Evolutionary conservation across 192 early-diverging fungal genomes (phyloP), one percentile per base, ranked within the genome.

Genomic region (Gamsiella multidivaricata): DNA sequence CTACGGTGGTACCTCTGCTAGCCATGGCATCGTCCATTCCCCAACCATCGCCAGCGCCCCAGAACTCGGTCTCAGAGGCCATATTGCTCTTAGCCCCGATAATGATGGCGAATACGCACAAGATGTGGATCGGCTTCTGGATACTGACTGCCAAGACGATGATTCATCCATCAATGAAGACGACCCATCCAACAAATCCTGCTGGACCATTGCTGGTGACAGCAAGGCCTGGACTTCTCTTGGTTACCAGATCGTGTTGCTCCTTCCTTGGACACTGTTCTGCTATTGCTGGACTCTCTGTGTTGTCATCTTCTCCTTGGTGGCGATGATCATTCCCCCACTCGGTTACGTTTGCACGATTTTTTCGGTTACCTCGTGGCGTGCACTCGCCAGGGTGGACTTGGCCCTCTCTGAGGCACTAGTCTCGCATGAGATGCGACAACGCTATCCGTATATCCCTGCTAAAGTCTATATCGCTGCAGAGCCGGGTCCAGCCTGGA

Each of bases 241-340:
- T 2, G 10, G 42, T 5, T 78, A 50, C 41, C 32, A 50, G 53
- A 36, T 69, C 15, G 3, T 78, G 22, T 33, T 68, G 8, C 52
- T 78, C 17, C 32, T 78, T 8, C 74, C 74, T 5, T 78, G 74
- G 74, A 33, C 66, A 0, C 17, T 78, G 34, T 78, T 78, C 32
- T 78, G 74, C 31, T 78, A 53, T 42, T 46, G 17, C 42, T 78
- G 74, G 74, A 63, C 61, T 0, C 31, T 78, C 7, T 4, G 23
- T 22, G 39, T 50, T 0, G 34, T 37, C 2, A 22, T 78, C 29
- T 20, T 61, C 17, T 50, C 74, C 3, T 31, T 29, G 25, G 25
- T 47, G 32, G 0, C 39, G 5, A 54, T 78, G 65, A 63, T 78
- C 33, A 42, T 78, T 34, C 74, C 74, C 10, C 74, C 74, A 0